Percentiles rank a stretch among this genome's conserved stretches.
Evolutionary conservation across 108 stramenopile genomes (phyloP).

Genomic region (Nitzschia sp.): DNA sequence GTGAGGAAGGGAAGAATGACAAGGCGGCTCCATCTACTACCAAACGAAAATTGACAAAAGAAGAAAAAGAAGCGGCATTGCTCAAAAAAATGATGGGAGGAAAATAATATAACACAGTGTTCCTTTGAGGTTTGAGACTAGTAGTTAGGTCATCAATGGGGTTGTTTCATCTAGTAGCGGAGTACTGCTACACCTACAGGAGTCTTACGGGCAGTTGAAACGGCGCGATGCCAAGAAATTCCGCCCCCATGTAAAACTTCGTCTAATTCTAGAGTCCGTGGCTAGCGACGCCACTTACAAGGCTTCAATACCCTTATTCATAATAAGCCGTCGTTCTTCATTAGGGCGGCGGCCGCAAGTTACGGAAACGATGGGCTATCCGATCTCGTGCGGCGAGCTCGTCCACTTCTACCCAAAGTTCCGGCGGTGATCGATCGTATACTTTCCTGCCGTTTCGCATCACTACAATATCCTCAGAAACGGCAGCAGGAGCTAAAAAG

Average conservation of each 20-base stretch:
- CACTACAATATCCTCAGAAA: neutral
- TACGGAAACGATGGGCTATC: constrained; percentile 17
- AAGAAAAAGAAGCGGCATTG: constrained; percentile 42
- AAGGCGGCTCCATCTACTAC: neutral
- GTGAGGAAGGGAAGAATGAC: neutral
- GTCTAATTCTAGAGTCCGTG: no score
- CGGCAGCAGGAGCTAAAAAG: constrained; percentile 16
- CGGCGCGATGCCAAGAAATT: no score
- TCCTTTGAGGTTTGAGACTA: no score
- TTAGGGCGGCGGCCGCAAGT: neutral
- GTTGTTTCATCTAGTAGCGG: no score
- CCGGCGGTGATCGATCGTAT: neutral
- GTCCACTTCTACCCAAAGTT: constrained; percentile 12
- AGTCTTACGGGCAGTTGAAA: no score
- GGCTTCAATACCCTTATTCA: no score
- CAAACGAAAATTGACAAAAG: constrained; percentile 30
- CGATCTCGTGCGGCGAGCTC: constrained; percentile 12
- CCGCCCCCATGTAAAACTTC: no score
- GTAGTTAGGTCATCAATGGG: no score
- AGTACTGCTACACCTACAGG: no score
- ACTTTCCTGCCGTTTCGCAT: constrained; percentile 6
- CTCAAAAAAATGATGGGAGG: constrained; percentile 55
- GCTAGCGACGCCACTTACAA: no score
- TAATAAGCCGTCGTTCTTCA: no score
- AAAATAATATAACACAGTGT: no score